A percentile compares a stretch with the other conserved stretches of the same genome.
Conservation (phyloP, 257 asterid species). For the Marsdenia floribunda region DNA sequence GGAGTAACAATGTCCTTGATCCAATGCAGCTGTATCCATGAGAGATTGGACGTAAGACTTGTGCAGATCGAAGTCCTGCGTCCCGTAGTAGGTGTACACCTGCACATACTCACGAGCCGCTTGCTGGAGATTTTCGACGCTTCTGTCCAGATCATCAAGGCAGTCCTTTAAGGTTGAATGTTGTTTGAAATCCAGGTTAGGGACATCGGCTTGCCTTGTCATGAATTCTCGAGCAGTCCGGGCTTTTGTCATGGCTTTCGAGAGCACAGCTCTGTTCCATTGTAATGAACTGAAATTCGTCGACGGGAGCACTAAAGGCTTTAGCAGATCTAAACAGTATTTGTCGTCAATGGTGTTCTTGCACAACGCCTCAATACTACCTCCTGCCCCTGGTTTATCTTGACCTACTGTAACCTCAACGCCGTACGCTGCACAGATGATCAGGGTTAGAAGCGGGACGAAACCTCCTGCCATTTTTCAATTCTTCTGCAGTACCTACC, state of each 20-base stretch:
- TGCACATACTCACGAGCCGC: conserved; percentile 11
- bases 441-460: conserved; percentile 6
- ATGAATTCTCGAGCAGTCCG: conserved; percentile 6
- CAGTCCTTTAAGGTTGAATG: not conserved
- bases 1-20: not conserved
- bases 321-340: conserved; percentile 6
- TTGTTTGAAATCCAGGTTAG: not conserved
- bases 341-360: not conserved
- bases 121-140: conserved; percentile 15
- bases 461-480: not conserved
- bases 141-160: not conserved
- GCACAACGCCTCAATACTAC: conserved; percentile 9
- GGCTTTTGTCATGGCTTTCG: conserved; percentile 18
- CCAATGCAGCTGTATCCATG: conserved; percentile 7
- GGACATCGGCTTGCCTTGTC: not conserved
- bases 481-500: not conserved
- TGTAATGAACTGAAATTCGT: conserved; percentile 9
- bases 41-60: conserved; percentile 10
- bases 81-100: not conserved
- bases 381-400: not conserved
- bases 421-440: conserved; percentile 8
- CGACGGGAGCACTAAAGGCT: conserved; percentile 4
- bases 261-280: conserved; percentile 17
- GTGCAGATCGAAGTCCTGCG: not conserved
- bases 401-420: not conserved